Base-by-base conservation (phyloP, 75 land plant genomes). In the Selaginella moellendorffii region DNA sequence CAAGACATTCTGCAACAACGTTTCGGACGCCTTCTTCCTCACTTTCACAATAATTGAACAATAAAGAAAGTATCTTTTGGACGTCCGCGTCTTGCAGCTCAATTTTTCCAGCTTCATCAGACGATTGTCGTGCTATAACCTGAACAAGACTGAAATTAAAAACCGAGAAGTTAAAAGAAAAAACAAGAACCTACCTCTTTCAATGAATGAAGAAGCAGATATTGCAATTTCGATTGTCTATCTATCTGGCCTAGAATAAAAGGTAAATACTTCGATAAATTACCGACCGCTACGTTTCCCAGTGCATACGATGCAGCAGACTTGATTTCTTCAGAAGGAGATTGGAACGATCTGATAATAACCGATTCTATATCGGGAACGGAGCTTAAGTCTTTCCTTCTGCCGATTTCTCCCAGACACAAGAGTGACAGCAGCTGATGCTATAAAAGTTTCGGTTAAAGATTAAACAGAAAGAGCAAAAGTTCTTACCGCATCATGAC, bases 1-100 rank as follows among this genome's bases (percentile, higher is more conserved):
- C 98, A 8, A 93, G 77, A 71, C 98, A 93, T 65, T 93, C 98
- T 21, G 98, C 98, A 14, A 93, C 98, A 2, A 93, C 98, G 81
- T 93, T 93, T 20, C 98, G 90, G 31, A 93, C 96, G 23, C 98
- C 98, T 69, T 93, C 98, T 72, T 93, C 98, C 26, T 93, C 98
- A 79, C 98, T 93, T 75, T 88, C 98, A 77, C 96, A 93, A 65
- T 93, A 90, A 31, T 82, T 89, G 67, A 93, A 93, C 0, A 93
- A 74, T 66, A 93, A 74, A 0, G 66, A 76, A 18, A 88, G 72
- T 51, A 93, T 93, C 66, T 83, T 93, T 26, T 89, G 86, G 54
- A 93, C 78, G 68, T 85, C 78, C 12, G 85, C 72, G 28, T 85
- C 90, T 73, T 85, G 82, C 67, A 93, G 76, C 53, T 93, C 90